Evolutionary conservation across 2,329 filamentous ascomycete species (phyloP).

Genomic region (Endoconidiophora laricicola): DNA sequence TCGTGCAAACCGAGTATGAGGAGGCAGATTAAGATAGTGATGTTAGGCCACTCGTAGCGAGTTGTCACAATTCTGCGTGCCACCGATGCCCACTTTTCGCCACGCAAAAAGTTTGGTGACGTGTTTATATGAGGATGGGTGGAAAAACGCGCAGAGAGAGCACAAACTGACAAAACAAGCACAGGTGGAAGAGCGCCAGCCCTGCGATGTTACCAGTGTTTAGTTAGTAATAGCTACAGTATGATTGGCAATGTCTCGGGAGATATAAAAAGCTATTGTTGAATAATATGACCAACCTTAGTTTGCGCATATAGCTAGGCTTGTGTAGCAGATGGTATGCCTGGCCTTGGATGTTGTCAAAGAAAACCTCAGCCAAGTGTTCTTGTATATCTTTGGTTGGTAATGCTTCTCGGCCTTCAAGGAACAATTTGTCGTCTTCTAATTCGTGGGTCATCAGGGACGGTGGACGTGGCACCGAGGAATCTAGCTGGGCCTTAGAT

Average conservation of each 20-base stretch:
- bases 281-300: slow-evolving; percentile 35
- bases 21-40: slow-evolving; percentile 85
- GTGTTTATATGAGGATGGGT: slow-evolving; percentile 66
- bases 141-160: slow-evolving; percentile 87
- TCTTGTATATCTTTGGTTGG: slow-evolving; percentile 80
- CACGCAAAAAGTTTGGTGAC: slow-evolving; percentile 64
- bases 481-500: slow-evolving; percentile 31
- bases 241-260: neutral
- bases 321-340: slow-evolving; percentile 91
- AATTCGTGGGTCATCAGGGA: slow-evolving; percentile 31
- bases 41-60: slow-evolving; percentile 87
- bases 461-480: neutral
- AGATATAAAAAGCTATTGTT: neutral
- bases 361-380: slow-evolving; percentile 86
- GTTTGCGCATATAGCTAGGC: slow-evolving; percentile 85
- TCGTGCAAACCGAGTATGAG: slow-evolving; percentile 81
- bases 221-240: slow-evolving; percentile 9
- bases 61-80: slow-evolving; percentile 77
- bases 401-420: slow-evolving; percentile 67
- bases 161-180: slow-evolving; percentile 82
- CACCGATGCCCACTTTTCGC: slow-evolving; percentile 76
- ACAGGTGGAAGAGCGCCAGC: slow-evolving; percentile 73
- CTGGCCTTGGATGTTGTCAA: slow-evolving; percentile 89
- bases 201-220: slow-evolving; percentile 24
- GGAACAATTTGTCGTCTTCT: slow-evolving; percentile 61